Evolutionary conservation across 495 filamentous ascomycete genomes (phyloP).

Genomic region (Lasiosphaeria ovina): DNA sequence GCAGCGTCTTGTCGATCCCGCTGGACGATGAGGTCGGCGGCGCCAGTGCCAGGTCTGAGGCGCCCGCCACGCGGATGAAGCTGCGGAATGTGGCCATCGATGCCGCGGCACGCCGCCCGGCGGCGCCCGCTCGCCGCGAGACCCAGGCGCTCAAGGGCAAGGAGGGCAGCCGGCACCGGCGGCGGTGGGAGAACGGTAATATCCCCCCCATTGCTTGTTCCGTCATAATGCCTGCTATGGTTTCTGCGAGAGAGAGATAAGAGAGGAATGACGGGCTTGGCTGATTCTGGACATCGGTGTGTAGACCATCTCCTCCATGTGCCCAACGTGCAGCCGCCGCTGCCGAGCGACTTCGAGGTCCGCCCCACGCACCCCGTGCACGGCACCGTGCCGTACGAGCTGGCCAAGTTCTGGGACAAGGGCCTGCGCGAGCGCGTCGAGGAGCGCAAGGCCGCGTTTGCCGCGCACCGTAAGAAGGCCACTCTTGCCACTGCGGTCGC

Average conservation of each 20-base stretch:
- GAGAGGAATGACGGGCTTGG: too few species aligned
- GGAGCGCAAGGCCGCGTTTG: conserved; percentile 31
- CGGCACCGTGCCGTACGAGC: conserved; percentile 75
- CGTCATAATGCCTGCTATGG: not conserved
- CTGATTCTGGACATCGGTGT: too few species aligned
- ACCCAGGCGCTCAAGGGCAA: conserved; percentile 74
- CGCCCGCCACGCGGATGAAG: conserved; percentile 17
- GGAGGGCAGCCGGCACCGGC: conserved; percentile 82
- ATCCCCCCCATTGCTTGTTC: conserved; percentile 1
- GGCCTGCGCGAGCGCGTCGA: conserved; percentile 55
- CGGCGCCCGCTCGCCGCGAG: conserved; percentile 33
- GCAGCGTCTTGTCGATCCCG: conserved; percentile 46
- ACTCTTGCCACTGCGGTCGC: not conserved
- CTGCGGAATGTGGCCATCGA: conserved; percentile 22
- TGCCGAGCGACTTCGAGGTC: conserved; percentile 76
- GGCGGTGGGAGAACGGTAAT: conserved; percentile 93
- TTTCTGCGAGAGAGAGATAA: not conserved
- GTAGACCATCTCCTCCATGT: conserved; percentile 82
- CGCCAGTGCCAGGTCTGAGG: not conserved
- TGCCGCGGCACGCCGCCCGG: conserved; percentile 11
- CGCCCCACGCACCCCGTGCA: conserved; percentile 74
- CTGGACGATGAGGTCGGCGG: conserved; percentile 32
- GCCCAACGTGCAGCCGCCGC: conserved; percentile 79
- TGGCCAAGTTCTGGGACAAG: conserved; percentile 82
- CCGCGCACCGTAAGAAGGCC: conserved; percentile 27